Conservation (phyloP, 2,329 filamentous ascomycete genomes). For the Fusarium veterinarium region DNA sequence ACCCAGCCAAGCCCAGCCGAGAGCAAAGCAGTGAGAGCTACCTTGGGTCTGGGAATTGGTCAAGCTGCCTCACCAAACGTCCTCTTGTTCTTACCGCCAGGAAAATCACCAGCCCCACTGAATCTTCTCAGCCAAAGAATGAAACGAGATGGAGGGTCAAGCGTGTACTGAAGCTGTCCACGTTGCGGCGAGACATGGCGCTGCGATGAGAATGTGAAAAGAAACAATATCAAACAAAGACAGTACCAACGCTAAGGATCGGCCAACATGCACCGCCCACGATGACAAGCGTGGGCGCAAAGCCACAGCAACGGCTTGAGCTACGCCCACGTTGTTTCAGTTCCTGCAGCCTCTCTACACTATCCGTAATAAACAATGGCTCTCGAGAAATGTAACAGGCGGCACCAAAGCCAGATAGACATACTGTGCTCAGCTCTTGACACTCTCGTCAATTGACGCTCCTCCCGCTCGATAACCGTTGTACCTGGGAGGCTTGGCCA, state of each 20-base stretch:
- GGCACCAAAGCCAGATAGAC: slow-evolving; percentile 13
- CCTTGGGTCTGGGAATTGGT: slow-evolving; percentile 9
- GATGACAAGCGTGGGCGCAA: slow-evolving; percentile 23
- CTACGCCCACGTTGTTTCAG: slow-evolving; percentile 36
- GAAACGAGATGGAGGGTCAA: slow-evolving; percentile 30
- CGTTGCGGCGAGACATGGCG: slow-evolving; percentile 43
- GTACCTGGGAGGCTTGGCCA: slow-evolving; percentile 33
- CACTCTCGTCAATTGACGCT: slow-evolving; percentile 27
- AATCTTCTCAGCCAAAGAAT: slow-evolving; percentile 26
- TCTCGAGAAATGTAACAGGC: slow-evolving; percentile 24
- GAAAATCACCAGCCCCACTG: slow-evolving; percentile 23
- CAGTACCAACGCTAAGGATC: slow-evolving; percentile 28
- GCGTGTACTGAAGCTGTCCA: slow-evolving; percentile 35
- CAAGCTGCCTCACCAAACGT: slow-evolving; percentile 21
- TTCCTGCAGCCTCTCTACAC: slow-evolving; percentile 36
- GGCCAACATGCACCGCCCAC: slow-evolving; percentile 21
- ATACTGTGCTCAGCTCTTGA: slow-evolving; percentile 32
- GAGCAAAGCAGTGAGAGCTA: slow-evolving; percentile 18
- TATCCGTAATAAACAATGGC: slow-evolving; percentile 24
- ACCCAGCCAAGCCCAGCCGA: slow-evolving; percentile 21
- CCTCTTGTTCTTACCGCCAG: slow-evolving; percentile 27
- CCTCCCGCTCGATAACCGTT: slow-evolving; percentile 14
- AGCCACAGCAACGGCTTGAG: slow-evolving; percentile 39
- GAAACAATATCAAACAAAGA: slow-evolving; percentile 39
- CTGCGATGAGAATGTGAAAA: slow-evolving; percentile 29